phyloP scores from a whole-genome alignment of 1,139 yeast genomes.

The Keqinozyma sinolaborantium region DNA sequence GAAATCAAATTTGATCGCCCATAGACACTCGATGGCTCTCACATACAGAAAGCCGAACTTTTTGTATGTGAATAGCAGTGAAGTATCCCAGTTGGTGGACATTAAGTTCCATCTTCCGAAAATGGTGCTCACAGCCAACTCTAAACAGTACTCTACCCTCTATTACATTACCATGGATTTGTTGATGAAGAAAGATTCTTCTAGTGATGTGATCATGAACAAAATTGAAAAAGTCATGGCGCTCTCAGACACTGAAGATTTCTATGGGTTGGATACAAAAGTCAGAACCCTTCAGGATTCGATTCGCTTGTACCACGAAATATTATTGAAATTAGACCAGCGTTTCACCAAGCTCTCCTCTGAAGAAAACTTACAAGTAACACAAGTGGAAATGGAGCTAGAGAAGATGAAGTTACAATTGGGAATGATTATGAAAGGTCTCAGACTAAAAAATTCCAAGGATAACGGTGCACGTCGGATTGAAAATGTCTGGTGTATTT shows the following conservation, averaged over 20 bases:
- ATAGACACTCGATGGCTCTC: conserved; percentile 59
- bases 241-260: conserved; percentile 65
- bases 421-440: conserved; percentile 63
- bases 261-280: conserved; percentile 49
- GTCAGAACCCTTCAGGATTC: conserved; percentile 55
- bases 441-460: conserved; percentile 45
- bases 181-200: conserved; percentile 63
- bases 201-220: conserved; percentile 52
- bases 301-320: conserved; percentile 38
- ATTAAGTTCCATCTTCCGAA: conserved; percentile 61
- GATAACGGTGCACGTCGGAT: conserved; percentile 24
- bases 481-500: conserved; percentile 32
- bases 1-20: conserved; percentile 54
- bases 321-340: conserved; percentile 45
- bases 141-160: conserved; percentile 67
- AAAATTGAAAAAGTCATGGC: conserved; percentile 63
- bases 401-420: conserved; percentile 58
- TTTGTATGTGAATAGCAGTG: conserved; percentile 32
- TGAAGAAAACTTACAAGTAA: conserved; percentile 25
- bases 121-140: conserved; percentile 67
- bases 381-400: conserved; percentile 51
- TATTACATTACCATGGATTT: conserved; percentile 64
- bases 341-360: conserved; percentile 20
- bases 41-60: conserved; percentile 66
- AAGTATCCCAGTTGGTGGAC: conserved; percentile 23